Evolutionary conservation across 2,329 filamentous ascomycete genomes (phyloP).

Genomic region (Fusarium protoensiforme): DNA sequence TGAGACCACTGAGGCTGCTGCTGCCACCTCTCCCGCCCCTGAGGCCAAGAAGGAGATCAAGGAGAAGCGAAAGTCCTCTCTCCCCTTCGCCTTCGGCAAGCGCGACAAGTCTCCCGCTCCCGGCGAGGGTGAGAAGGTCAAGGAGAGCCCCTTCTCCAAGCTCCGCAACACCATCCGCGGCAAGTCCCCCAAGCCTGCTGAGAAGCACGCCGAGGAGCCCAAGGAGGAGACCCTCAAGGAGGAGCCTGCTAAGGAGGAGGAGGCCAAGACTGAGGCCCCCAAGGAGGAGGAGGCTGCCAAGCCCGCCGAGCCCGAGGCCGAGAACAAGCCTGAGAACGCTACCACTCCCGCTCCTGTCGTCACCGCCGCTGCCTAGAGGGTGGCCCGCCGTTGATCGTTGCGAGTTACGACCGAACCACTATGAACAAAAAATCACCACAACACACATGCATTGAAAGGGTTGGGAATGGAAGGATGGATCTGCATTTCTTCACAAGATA

Average conservation of each 20-base stretch:
- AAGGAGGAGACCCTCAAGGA: conserved; percentile 52
- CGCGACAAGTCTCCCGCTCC: conserved; percentile 73
- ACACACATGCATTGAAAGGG: conserved; percentile 53
- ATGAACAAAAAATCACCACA: conserved; percentile 40
- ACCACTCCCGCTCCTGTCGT: conserved; percentile 58
- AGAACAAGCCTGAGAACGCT: conserved; percentile 55
- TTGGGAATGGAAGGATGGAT: conserved; percentile 61
- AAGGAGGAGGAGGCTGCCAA: conserved; percentile 68
- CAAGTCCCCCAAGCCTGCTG: conserved; percentile 55
- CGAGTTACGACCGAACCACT: conserved; percentile 39
- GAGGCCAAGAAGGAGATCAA: conserved; percentile 74
- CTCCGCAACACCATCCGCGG: conserved; percentile 67
- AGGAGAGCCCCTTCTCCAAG: conserved; percentile 69
- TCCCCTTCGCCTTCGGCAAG: conserved; percentile 80
- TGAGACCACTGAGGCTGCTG: conserved; percentile 59
- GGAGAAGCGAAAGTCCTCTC: conserved; percentile 86
- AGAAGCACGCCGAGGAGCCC: conserved; percentile 48
- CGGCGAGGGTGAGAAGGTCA: conserved; percentile 70
- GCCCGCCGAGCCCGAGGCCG: conserved; percentile 50
- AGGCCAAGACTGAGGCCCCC: conserved; percentile 47
- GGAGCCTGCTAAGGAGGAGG: conserved; percentile 51
- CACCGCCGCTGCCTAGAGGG: conserved; percentile 63
- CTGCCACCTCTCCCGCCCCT: conserved; percentile 55
- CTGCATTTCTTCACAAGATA: conserved; percentile 65
- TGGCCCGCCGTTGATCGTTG: conserved; percentile 38